Conservation (phyloP, 805 yeast species). For the Starmerella khaoyaiensis region DNA sequence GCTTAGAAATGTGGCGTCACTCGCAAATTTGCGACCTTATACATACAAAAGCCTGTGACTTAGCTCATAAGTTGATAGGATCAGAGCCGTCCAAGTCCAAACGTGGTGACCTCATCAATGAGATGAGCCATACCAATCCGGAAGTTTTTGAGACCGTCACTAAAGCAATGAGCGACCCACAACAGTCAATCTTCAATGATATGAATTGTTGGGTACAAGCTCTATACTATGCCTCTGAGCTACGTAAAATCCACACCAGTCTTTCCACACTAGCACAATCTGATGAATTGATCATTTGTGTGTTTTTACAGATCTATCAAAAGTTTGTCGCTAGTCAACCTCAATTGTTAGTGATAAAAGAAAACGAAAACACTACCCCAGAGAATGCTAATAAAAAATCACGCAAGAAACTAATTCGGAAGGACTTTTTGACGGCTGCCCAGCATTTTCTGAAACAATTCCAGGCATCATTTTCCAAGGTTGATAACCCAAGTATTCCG, state of each 20-base stretch:
- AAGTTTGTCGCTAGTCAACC: background rate
- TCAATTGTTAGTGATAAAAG: background rate
- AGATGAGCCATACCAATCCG: slow-evolving; percentile 33
- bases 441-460: slow-evolving; percentile 18
- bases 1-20: slow-evolving; percentile 60
- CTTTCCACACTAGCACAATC: slow-evolving; percentile 13
- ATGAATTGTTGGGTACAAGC: slow-evolving; percentile 10
- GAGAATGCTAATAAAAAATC: slow-evolving; percentile 1
- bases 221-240: slow-evolving; percentile 11
- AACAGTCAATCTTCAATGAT: background rate
- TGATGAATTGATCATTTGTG: slow-evolving; percentile 13
- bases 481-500: slow-evolving; percentile 9
- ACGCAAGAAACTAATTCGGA: slow-evolving; percentile 14
- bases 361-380: background rate
- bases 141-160: slow-evolving; percentile 21
- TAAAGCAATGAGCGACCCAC: slow-evolving; percentile 5
- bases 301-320: slow-evolving; percentile 5
- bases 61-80: slow-evolving; percentile 36
- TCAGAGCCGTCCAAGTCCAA: slow-evolving; percentile 28
- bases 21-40: slow-evolving; percentile 54
- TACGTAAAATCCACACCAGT: slow-evolving; percentile 11
- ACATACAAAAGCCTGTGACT: slow-evolving; percentile 39
- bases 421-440: slow-evolving; percentile 19
- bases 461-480: slow-evolving; percentile 14
- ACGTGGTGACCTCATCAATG: slow-evolving; percentile 43